A percentile compares a stretch with the other conserved stretches of the same genome.
These are phyloP conservation scores for Solanum piurae DNA, from an alignment of 257 asterid genomes.

Conservation along the genomic window DNA sequence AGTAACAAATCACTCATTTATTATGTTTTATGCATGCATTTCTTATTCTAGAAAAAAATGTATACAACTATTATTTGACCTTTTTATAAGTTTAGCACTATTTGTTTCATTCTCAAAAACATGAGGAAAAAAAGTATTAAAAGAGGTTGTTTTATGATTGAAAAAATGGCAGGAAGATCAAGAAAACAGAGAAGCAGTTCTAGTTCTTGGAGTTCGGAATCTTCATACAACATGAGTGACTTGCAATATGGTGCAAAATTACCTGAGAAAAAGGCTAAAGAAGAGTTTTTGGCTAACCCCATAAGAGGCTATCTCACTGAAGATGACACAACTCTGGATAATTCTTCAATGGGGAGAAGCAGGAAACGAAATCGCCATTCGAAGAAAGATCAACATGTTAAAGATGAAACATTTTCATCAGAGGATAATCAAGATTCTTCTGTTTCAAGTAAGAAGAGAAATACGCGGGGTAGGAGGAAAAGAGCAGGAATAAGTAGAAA, in stretches of 20 bases:
- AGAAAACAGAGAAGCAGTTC: background rate
- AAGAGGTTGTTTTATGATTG: background rate
- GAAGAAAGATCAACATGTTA: background rate
- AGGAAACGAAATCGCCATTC: background rate
- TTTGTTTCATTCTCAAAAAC: no score
- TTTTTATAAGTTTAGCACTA: no score
- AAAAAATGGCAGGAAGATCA: constrained; percentile 4
- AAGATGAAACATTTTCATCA: background rate
- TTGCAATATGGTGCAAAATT: background rate
- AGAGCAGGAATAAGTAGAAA: background rate
- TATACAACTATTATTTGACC: no score
- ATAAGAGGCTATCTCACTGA: background rate
- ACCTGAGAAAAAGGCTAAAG: background rate
- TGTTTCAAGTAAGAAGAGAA: background rate
- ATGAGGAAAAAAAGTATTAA: background rate
- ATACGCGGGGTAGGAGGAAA: background rate
- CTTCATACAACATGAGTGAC: background rate
- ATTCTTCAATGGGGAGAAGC: background rate
- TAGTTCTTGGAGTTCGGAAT: background rate
- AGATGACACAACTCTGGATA: background rate
- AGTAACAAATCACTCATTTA: no score
- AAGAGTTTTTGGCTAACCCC: background rate
- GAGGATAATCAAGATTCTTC: background rate
- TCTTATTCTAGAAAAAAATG: no score
- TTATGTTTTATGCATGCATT: no score